Evolutionary conservation across 148 eudicot species (phyloP), one percentile per base, ranked within the genome.

Genomic region (Limonium bicolor): DNA sequence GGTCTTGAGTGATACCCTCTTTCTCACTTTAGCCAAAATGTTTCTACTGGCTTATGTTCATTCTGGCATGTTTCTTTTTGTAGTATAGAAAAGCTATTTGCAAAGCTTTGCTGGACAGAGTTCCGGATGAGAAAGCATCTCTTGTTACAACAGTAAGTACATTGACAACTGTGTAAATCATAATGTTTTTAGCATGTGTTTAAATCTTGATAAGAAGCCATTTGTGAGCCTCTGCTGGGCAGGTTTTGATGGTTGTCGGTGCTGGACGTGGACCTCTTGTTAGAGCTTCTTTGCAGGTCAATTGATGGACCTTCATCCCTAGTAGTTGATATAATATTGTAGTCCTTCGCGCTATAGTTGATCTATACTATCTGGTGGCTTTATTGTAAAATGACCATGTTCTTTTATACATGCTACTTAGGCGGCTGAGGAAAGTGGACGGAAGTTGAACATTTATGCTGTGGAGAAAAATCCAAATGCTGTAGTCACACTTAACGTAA

Each of bases 401-500:
- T n/a, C n/a, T n/a, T n/a, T n/a, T n/a, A n/a, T n/a, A n/a, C n/a
- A n/a, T 53, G 38, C 13, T 58, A 33, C 27, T 39, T 43, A 90
- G 97, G 97, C 97, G 28, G 95, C 97, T 43, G 87, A 78, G 69
- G 97, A 84, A 69, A 84, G 95, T 23, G 78, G 90, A 54, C 69
- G 97, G 20, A 80, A 75, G 64, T 61, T 90, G 71, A 80, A 60
- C 64, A 78, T 90, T 58, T 90, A 84, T 72, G 97, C 97, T 21
- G 97, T 90, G 59, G 97, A 90, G 76, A 90, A 90, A 59, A 90
- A 90, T 71, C 93, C 97, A 25, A 90, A 90, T 76, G 97, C 97
- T 21, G 71, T 84, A 4, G 78, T 90, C 32, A 90, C 95, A 37
- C 88, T 90, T 58, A 95, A 90, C 75, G 97, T 88, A 77, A 65